phyloP scores from a whole-genome alignment of 371 early-diverging fungal genomes.

The Furculomyces boomerangus region DNA sequence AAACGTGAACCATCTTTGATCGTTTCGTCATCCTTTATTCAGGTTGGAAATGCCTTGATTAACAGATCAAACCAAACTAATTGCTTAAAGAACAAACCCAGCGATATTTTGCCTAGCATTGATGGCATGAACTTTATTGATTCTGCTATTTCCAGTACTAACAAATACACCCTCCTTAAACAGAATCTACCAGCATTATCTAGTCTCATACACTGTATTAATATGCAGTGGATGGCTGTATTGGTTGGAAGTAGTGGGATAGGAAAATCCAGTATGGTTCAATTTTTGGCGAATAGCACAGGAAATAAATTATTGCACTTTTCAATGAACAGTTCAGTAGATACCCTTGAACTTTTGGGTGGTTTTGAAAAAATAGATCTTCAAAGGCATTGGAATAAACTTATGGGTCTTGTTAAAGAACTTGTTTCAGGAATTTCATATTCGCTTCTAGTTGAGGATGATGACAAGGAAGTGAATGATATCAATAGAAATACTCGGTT shows the following conservation, averaged over 20 bases:
- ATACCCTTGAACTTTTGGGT: slow-evolving; percentile 88
- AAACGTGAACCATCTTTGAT: neutral
- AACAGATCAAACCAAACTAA: slow-evolving; percentile 17
- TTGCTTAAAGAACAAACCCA: neutral
- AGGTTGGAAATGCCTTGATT: slow-evolving; percentile 51
- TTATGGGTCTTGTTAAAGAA: neutral
- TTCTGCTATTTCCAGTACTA: neutral
- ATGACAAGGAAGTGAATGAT: no score
- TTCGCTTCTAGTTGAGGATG: neutral
- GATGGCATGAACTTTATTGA: neutral
- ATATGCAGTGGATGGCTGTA: slow-evolving; percentile 84
- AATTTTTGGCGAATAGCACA: slow-evolving; percentile 56
- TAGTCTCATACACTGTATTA: slow-evolving; percentile 69
- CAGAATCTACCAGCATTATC: slow-evolving; percentile 49
- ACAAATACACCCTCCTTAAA: slow-evolving; percentile 27
- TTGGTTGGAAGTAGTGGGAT: slow-evolving; percentile 68
- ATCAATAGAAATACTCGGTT: no score
- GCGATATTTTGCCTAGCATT: neutral
- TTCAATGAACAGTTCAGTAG: slow-evolving; percentile 85
- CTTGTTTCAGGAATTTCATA: neutral
- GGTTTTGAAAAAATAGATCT: slow-evolving; percentile 93
- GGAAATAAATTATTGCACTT: slow-evolving; percentile 76
- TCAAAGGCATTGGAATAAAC: slow-evolving; percentile 39
- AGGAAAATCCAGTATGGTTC: slow-evolving; percentile 80
- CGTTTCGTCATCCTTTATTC: slow-evolving; percentile 20